phyloP scores from a whole-genome alignment of 1,139 yeast genomes.

The Taiozyma sp. region DNA sequence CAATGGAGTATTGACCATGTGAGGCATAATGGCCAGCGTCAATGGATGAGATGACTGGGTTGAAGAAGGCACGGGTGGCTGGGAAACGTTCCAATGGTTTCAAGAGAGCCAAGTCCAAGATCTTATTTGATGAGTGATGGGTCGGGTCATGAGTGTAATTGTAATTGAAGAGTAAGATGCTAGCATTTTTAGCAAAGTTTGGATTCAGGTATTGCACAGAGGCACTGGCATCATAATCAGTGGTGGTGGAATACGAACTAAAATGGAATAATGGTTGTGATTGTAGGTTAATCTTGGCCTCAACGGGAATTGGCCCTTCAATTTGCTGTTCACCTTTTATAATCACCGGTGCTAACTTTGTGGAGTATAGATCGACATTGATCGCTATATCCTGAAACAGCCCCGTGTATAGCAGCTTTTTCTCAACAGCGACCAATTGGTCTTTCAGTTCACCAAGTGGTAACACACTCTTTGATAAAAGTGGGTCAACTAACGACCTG shows the following conservation, averaged over 20 bases:
- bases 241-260: conserved; percentile 20
- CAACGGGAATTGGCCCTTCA: conserved; percentile 22
- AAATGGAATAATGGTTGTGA: conserved; percentile 22
- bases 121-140: conserved; percentile 21
- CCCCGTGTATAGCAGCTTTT: conserved; percentile 17
- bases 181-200: conserved; percentile 27
- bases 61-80: conserved; percentile 24
- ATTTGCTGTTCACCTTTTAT: conserved; percentile 2
- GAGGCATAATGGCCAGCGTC: conserved; percentile 23
- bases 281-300: conserved; percentile 21
- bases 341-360: conserved; percentile 2
- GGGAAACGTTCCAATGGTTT: conserved; percentile 25
- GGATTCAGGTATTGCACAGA: conserved; percentile 24
- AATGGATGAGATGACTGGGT: conserved; percentile 21
- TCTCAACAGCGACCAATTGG: conserved; percentile 10
- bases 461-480: conserved; percentile 7
- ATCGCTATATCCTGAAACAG: conserved; percentile 19
- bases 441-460: conserved; percentile 13
- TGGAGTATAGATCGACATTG: conserved; percentile 16
- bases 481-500: conserved; percentile 16
- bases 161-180: conserved; percentile 23
- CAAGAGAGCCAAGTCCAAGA: conserved; percentile 22
- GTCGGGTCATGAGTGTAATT: conserved; percentile 25
- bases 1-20: conserved; percentile 21
- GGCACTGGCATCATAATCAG: conserved; percentile 22